Evolutionary conservation across 306 rosid species (phyloP), one percentile per base, ranked within the genome.

Genomic region (Hippophae gyantsensis): DNA sequence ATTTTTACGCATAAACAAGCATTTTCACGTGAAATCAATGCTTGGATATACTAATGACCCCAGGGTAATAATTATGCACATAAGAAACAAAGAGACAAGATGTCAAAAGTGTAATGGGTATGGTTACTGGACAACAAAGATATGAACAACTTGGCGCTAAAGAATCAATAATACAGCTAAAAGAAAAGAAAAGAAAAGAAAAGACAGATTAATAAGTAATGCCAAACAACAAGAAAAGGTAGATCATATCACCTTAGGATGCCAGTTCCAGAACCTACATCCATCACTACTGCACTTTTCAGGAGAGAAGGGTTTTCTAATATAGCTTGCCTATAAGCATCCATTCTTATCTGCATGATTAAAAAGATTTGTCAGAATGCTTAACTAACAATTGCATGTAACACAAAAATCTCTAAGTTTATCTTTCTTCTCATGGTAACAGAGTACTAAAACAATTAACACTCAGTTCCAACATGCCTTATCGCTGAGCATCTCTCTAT

Each of bases 221-320:
- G 46, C 9, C 14, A 41, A 50, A 25, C 38, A 43, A 44, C 69
- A 69, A 46, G 54, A 69, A 48, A 64, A 61, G 48, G 40, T 10
- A 52, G 43, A 55, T 41, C 56, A 63, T 73, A 83, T 81, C 70
- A 92, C 98, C 98, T 92, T 41, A 92, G 88, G 50, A 92, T 83
- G 66, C 93, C 90, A 61, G 96, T 88, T 71, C 99, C 96, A 66
- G 96, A 92, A 54, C 99, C 99, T 38, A 92, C 93, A 66, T 92
- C 95, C 89, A 92, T 73, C 61, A 92, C 95, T 6, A 84, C 79
- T 26, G 93, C 89, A 61, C 82, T 77, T 23, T 75, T 80, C 57
- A 88, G 58, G 43, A 92, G 88, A 68, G 95, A 88, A 7, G 93
- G 96, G 50, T 92, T 92, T 70, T 82, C 64, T 72, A 83, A 74